Base-by-base conservation (phyloP, 108 stramenopile genomes). In the Cylindrotheca fusiformis region DNA sequence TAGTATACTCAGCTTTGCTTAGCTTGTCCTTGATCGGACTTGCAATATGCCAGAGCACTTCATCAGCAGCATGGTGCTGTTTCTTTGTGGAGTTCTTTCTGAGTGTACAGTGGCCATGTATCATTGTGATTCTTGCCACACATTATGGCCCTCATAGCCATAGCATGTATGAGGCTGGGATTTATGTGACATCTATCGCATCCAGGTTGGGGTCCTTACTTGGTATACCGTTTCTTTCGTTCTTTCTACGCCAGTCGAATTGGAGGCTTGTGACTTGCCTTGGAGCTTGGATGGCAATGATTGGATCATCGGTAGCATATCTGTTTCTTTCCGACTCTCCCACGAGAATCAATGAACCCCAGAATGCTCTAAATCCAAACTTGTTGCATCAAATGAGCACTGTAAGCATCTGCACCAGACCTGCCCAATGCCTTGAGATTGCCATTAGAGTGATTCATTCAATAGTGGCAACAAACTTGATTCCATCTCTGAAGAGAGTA, bases 21-120 rank as follows among this genome's bases (percentile, higher is more conserved):
- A 67, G 72, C 29, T 19, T 79, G 19, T 63, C 85, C 10, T 65
- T 92, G 46, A 8, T 87, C 12, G 64, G 48, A 32, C 63, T 92
- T 71, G 63, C 76, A 24, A 26, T 75, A 20, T 71, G 77, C 48
- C 61, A 56, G 21, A 77, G 64, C 32, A 48, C 76, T 14, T 52
- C 46, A 27, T 59, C 71, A 1, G 84, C 78, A 1, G 67, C 78
- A 28, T 68, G 41, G 58, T 82, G 79, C 48, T 91, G 85, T 55
- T 83, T 86, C 44, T 74, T 70, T 50, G 72, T 86, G 5, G 91
- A 93, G 53, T 93, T 87, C 56, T 83, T 82, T 44, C 72, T 72
- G 48, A 74, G 76, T 6, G 82, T 89, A 0, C 80, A 85, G 51
- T 88, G 87, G 87, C 87, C 91, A 1, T 81, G 80, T 32, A 72